Conservation (phyloP, 495 filamentous ascomycete species). For the Aspergillus panamensis region DNA sequence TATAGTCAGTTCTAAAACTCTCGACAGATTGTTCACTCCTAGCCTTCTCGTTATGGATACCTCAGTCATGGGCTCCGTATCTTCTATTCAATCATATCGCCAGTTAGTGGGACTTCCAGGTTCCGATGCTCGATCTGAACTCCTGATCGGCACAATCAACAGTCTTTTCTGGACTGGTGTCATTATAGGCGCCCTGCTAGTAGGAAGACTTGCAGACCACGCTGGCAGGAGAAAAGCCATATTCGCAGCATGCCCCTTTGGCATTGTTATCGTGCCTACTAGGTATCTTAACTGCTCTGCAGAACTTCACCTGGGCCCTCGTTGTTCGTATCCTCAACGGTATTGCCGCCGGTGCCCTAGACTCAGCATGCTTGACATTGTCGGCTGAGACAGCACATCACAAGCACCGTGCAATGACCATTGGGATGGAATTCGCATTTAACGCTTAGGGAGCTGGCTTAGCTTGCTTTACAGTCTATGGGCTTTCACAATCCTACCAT, state of each 20-base stretch:
- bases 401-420: neutral
- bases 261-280: neutral
- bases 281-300: neutral
- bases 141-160: neutral
- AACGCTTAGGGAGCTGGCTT: neutral
- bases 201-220: neutral
- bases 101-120: neutral
- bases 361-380: neutral
- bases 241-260: neutral
- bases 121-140: neutral
- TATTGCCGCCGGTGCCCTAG: neutral
- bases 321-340: neutral
- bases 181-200: neutral
- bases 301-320: neutral
- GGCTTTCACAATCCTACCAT: neutral
- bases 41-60: neutral
- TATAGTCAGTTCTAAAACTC: neutral
- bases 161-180: neutral
- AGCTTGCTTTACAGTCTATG: neutral
- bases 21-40: neutral
- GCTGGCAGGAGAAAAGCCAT: neutral
- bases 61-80: neutral
- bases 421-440: neutral
- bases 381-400: neutral
- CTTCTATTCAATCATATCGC: neutral